Base-by-base conservation (phyloP, 768 basidiomycete species). In the Calocybe indica region DNA sequence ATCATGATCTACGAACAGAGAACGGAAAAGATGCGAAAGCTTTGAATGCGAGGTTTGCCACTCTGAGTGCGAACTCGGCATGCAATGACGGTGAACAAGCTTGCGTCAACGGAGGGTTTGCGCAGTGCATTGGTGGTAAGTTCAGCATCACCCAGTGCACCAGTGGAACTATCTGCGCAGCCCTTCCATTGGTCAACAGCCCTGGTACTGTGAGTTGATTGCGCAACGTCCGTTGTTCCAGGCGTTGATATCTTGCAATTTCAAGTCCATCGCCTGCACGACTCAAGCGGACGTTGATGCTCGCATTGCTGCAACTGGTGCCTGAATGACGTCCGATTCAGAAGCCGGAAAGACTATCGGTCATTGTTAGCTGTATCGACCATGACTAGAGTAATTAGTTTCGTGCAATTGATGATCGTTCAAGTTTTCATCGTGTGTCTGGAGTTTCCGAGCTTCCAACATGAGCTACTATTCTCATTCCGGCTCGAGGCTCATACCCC, bases 401-500 rank as follows among this genome's bases (percentile, higher is more conserved):
- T 37, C 11, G 36, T 37, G 11, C 36, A 14, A 37, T 37, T 15
- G 6, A 31, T 11, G 22, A 41, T 41, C 31, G 40, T 41, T 41
- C 36, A 41, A 41, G 40, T 41, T 31, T 28, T 28, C 13, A 10
- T 22, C 6, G 1, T 2, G 22, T n/a, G 6, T 38, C 37, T 38
- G 15, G 37, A 38, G 37, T 38, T 38, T 22, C 22, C 37, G 13
- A 38, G 13, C 22, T 13, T 38, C 37, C 10, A 10, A 4, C 14
- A 37, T 37, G 14, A 37, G 11, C n/a, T 8, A 41, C 5, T 11
- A 41, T 28, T 15, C 10, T 8, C 40, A 28, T 41, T 31, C 22
- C 4, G 22, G 22, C 22, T 22, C 22, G 22, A 22, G 22, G 22
- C 4, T 51, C 42, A 75, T 15, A 75, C 66, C 5, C 82, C 78